These are phyloP conservation scores for Candida succiphila DNA, from an alignment of 805 yeast genomes.

Conservation along the genomic window DNA sequence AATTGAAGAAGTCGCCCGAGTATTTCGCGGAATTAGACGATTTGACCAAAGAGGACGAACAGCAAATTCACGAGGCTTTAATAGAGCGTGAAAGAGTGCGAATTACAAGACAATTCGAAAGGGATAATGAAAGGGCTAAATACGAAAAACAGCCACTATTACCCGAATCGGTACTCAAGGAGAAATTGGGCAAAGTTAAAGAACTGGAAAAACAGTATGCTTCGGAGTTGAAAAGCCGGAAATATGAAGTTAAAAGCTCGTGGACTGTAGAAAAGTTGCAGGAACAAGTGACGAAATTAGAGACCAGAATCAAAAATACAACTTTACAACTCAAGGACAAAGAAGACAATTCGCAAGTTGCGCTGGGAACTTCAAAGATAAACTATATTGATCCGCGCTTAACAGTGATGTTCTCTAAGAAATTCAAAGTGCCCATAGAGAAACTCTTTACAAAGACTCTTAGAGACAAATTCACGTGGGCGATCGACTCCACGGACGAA, in stretches of 20 bases:
- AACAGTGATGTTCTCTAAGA: slow-evolving; percentile 82
- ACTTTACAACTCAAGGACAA: slow-evolving; percentile 77
- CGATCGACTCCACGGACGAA: slow-evolving; percentile 81
- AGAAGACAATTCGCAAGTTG: slow-evolving; percentile 90
- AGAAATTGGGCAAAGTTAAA: slow-evolving; percentile 43
- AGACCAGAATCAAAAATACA: slow-evolving; percentile 59
- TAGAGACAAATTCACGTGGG: slow-evolving; percentile 93
- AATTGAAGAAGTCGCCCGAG: slow-evolving; percentile 37
- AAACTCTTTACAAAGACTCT: slow-evolving; percentile 85
- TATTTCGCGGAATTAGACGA: slow-evolving; percentile 64
- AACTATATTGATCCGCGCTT: slow-evolving; percentile 93
- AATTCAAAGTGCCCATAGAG: slow-evolving; percentile 82
- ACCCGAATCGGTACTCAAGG: slow-evolving; percentile 43
- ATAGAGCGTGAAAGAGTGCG: slow-evolving; percentile 60
- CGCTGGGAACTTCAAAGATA: slow-evolving; percentile 86
- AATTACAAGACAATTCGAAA: slow-evolving; percentile 49
- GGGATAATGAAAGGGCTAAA: slow-evolving; percentile 68
- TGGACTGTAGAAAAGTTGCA: slow-evolving; percentile 58
- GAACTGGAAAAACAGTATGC: slow-evolving; percentile 41
- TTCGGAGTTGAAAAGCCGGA: slow-evolving; percentile 49
- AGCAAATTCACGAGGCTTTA: slow-evolving; percentile 45
- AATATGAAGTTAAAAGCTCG: slow-evolving; percentile 45
- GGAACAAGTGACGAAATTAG: slow-evolving; percentile 61
- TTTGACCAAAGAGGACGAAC: slow-evolving; percentile 54
- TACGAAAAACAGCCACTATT: slow-evolving; percentile 45